These are phyloP conservation scores for Delonix regia DNA, from an alignment of 306 rosid genomes.

Conservation along the genomic window DNA sequence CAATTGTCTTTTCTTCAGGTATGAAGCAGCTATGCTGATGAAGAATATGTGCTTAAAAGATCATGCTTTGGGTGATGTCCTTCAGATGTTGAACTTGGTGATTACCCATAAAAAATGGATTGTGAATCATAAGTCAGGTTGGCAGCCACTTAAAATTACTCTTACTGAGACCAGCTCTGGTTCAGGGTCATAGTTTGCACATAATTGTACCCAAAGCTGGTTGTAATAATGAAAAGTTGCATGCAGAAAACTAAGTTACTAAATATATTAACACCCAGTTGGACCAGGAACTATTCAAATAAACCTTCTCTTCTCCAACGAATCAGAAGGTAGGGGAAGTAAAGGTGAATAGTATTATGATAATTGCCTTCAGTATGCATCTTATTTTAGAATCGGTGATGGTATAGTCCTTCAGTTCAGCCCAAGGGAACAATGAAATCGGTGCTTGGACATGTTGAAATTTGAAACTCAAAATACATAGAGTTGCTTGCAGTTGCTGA, in stretches of 20 bases:
- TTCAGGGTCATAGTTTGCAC: slow-evolving; percentile 31
- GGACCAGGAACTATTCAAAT: not conserved
- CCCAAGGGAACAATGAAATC: slow-evolving; percentile 21
- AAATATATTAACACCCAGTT: not conserved
- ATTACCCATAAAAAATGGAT: slow-evolving; percentile 76
- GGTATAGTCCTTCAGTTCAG: not conserved
- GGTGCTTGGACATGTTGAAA: not conserved
- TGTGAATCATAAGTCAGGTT: slow-evolving; percentile 75
- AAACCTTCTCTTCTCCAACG: not conserved
- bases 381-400: not conserved
- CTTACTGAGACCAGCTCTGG: slow-evolving; percentile 58
- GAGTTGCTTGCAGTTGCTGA: not conserved
- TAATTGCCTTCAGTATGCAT: not conserved
- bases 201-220: slow-evolving; percentile 16
- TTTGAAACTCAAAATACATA: not conserved
- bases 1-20: slow-evolving; percentile 53
- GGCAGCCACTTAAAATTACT: slow-evolving; percentile 77
- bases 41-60: slow-evolving; percentile 67
- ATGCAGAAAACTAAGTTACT: slow-evolving; percentile 30
- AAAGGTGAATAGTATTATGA: not conserved
- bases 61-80: slow-evolving; percentile 67
- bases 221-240: slow-evolving; percentile 34
- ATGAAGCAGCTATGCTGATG: slow-evolving; percentile 76
- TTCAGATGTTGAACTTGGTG: slow-evolving; percentile 72
- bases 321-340: not conserved